phyloP scores from a whole-genome alignment of 75 land plant species.

The Azolla pinnata region DNA sequence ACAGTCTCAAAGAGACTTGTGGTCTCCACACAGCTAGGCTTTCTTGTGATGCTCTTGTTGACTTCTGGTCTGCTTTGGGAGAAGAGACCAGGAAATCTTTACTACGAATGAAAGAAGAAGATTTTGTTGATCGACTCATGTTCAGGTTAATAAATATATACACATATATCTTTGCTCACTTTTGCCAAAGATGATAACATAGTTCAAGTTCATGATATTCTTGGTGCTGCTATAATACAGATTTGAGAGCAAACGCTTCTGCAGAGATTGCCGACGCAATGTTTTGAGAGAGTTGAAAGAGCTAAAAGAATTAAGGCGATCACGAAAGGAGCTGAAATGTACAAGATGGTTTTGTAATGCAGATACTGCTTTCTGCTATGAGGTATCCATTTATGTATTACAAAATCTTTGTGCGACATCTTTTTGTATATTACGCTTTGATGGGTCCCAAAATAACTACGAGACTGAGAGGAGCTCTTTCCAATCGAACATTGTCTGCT shows the following conservation, averaged over 20 bases:
- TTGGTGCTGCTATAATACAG: conserved; percentile 5
- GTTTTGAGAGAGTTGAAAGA: conserved; percentile 96
- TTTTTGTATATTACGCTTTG: too few relatives aligned
- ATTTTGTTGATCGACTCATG: conserved; percentile 96
- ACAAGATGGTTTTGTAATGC: conserved; percentile 97
- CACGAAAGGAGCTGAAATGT: conserved; percentile 77
- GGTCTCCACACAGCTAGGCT: conserved; percentile 96
- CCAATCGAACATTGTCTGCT: too few relatives aligned
- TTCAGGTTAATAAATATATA: conserved; percentile 82
- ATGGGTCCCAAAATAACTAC: too few relatives aligned
- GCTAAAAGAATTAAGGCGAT: conserved; percentile 86
- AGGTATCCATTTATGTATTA: too few relatives aligned
- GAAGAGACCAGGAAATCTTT: conserved; percentile 86
- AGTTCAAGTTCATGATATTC: background rate
- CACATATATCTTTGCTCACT: too few relatives aligned
- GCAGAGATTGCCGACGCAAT: conserved; percentile 97
- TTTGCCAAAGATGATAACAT: too few relatives aligned
- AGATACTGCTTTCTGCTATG: conserved; percentile 86
- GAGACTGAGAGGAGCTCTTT: too few relatives aligned
- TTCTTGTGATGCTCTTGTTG: conserved; percentile 92
- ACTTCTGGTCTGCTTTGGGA: conserved; percentile 96
- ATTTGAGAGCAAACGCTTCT: conserved; percentile 67
- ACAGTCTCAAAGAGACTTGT: conserved; percentile 94
- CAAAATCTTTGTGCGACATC: too few relatives aligned
- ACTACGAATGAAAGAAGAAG: conserved; percentile 93